Evolutionary conservation across 2,329 filamentous ascomycete species (phyloP), one percentile per base, ranked within the genome.

Genomic region (Penicillium corylophilum): DNA sequence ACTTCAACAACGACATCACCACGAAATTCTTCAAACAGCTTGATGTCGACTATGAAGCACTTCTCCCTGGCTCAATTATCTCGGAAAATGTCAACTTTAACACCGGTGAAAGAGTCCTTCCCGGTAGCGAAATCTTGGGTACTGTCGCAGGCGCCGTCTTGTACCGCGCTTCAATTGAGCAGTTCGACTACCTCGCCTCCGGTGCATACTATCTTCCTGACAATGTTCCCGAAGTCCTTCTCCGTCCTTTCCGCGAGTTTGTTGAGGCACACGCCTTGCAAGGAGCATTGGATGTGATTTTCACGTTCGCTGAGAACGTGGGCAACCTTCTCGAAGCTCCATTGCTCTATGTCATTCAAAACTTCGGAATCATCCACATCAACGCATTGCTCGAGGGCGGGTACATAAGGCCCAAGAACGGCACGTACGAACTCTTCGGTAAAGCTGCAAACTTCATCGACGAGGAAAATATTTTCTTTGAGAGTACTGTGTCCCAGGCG

Each of bases 401-500:
- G 5, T 64, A 60, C 15, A 61, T 62, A 15, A 45, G 35, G 1
- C 61, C 61, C 1, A 56, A 48, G 22, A 57, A 56, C 31, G 58
- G 61, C 15, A 55, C 53, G 8, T 48, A 50, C 12, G 55, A 56
- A 8, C 46, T 64, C 1, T 61, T 48, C 29, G 22, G 36, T 13
- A 45, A 53, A 68, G 73, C 1, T 57, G 67, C 46, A 28, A 74
- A 76, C 57, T 72, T 73, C 44, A 69, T 74, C 15, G 56, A 59
- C 13, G 68, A 67, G 8, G 48, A 63, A 1, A 72, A 75, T 24
- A 68, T 75, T 1, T 56, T 76, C 9, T 70, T 70, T 49, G 64
- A 64, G 10, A 72, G 68, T 43, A 70, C 62, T 0, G 72, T 76
- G 2, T 51, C 67, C 10, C 41, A 59, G 20, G 57, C 68, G 1